Evolutionary conservation across 768 basidiomycete species (phyloP).

Genomic region (Antrodiella citrinella): DNA sequence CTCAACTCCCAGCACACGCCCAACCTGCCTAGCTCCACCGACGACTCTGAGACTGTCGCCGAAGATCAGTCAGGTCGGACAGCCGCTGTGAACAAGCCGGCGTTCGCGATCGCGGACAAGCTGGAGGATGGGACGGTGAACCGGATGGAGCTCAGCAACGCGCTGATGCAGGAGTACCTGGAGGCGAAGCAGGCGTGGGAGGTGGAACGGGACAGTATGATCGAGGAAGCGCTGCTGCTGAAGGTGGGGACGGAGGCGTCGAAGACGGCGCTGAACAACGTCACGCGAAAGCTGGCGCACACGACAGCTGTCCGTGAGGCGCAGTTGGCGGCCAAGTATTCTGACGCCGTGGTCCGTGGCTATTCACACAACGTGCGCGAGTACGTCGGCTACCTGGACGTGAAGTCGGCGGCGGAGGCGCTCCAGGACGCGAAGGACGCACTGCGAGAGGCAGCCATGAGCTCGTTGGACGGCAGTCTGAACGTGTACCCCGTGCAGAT

Average conservation of each 20-base stretch:
- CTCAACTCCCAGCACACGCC: slow-evolving; percentile 11
- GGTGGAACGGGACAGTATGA: slow-evolving; percentile 20
- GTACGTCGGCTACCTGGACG: slow-evolving; percentile 19
- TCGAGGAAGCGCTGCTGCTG: slow-evolving; percentile 11
- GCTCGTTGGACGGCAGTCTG: slow-evolving; percentile 20
- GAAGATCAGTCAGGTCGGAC: neutral
- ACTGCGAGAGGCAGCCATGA: slow-evolving; percentile 20
- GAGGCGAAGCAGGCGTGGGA: slow-evolving; percentile 23
- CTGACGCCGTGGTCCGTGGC: slow-evolving; percentile 23
- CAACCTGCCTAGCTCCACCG: neutral
- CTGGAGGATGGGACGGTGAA: slow-evolving; percentile 13
- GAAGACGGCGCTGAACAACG: slow-evolving; percentile 9
- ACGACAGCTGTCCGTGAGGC: slow-evolving; percentile 20
- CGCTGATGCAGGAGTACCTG: slow-evolving; percentile 22
- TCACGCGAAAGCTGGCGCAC: slow-evolving; percentile 20
- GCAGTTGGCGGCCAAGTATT: slow-evolving; percentile 21
- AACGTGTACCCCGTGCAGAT: slow-evolving; percentile 22
- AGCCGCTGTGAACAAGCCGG: neutral
- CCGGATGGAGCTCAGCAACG: slow-evolving; percentile 21
- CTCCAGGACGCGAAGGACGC: slow-evolving; percentile 20
- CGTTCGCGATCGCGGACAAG: slow-evolving; percentile 5
- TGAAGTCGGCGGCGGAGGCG: neutral
- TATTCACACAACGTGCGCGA: slow-evolving; percentile 21
- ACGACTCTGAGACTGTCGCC: neutral
- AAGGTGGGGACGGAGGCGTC: slow-evolving; percentile 1